Conservation (phyloP, 2,329 filamentous ascomycete genomes). For the Talaromyces sp. region DNA sequence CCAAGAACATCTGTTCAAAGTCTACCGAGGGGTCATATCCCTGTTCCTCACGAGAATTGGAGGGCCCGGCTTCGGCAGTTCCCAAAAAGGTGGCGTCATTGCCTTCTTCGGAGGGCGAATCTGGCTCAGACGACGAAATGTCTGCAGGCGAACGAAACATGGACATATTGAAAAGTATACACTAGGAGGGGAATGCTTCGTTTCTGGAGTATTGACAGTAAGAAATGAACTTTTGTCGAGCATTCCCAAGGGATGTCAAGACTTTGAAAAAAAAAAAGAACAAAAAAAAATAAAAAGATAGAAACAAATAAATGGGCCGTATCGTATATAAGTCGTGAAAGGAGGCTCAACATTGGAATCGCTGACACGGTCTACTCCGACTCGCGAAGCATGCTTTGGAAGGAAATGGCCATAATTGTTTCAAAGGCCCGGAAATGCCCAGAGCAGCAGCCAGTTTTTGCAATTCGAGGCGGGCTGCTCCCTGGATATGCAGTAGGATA, state of each 20-base stretch:
- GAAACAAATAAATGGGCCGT: neutral
- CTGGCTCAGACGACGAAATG: conserved; percentile 31
- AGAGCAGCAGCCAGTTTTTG: neutral
- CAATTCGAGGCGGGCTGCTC: neutral
- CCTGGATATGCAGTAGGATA: neutral
- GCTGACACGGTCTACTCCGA: neutral
- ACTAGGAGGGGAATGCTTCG: neutral
- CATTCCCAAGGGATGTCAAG: neutral
- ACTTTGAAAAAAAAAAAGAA: neutral
- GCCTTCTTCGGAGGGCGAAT: conserved; percentile 23
- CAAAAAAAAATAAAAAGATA: neutral
- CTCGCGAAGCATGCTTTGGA: neutral
- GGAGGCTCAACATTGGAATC: neutral
- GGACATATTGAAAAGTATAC: conserved; percentile 25
- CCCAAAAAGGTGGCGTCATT: conserved; percentile 8
- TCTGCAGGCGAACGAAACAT: conserved; percentile 37
- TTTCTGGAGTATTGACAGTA: neutral
- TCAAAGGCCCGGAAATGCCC: neutral
- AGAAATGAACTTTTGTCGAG: neutral
- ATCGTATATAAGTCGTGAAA: neutral
- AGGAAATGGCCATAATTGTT: neutral
- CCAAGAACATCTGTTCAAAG: conserved; percentile 7
- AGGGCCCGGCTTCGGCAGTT: conserved; percentile 1
- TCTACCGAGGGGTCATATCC: neutral
- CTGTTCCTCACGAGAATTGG: neutral